Evolutionary conservation across 2,329 filamentous ascomycete genomes (phyloP).

Genomic region (Meredithiella fracta): DNA sequence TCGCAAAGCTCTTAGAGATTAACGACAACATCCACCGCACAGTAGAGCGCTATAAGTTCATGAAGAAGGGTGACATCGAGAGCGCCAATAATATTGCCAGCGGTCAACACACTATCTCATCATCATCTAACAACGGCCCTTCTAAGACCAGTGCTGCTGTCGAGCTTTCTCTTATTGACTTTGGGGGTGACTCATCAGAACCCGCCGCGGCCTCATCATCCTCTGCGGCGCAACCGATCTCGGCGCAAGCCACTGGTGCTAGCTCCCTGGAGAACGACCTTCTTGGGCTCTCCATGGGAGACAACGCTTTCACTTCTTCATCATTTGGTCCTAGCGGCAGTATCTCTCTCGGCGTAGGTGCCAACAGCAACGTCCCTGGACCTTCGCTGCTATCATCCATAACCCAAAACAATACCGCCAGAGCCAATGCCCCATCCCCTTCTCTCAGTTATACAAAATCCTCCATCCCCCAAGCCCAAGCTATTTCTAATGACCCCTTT

Average conservation of each 20-base stretch:
- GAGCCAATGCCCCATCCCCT: constrained; percentile 22
- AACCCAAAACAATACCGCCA: constrained; percentile 42
- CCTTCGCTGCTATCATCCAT: constrained; percentile 48
- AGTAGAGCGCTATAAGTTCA: constrained; percentile 82
- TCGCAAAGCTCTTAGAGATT: constrained; percentile 87
- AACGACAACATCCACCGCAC: constrained; percentile 98
- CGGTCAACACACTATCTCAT: constrained; percentile 38
- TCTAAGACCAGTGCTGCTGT: constrained; percentile 37
- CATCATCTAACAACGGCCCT: background rate
- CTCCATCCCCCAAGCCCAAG: constrained; percentile 21
- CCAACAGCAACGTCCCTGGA: constrained; percentile 49
- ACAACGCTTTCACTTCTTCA: constrained; percentile 25
- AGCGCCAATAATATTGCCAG: constrained; percentile 69
- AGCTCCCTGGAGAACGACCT: constrained; percentile 66
- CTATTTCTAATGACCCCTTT: constrained; percentile 31
- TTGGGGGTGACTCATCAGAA: constrained; percentile 45
- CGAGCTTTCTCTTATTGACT: constrained; percentile 87
- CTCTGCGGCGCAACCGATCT: constrained; percentile 20
- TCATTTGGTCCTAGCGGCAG: constrained; percentile 59
- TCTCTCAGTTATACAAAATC: constrained; percentile 33
- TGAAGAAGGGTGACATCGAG: constrained; percentile 88
- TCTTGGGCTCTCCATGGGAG: constrained; percentile 68
- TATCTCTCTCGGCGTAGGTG: constrained; percentile 67
- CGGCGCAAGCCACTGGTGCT: constrained; percentile 32
- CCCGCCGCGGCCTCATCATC: constrained; percentile 30